A percentile compares a stretch with the other conserved stretches of the same genome.
These are phyloP conservation scores for Boletus hoseneyae DNA, from an alignment of 1,284 basidiomycete species.

Conservation along the genomic window DNA sequence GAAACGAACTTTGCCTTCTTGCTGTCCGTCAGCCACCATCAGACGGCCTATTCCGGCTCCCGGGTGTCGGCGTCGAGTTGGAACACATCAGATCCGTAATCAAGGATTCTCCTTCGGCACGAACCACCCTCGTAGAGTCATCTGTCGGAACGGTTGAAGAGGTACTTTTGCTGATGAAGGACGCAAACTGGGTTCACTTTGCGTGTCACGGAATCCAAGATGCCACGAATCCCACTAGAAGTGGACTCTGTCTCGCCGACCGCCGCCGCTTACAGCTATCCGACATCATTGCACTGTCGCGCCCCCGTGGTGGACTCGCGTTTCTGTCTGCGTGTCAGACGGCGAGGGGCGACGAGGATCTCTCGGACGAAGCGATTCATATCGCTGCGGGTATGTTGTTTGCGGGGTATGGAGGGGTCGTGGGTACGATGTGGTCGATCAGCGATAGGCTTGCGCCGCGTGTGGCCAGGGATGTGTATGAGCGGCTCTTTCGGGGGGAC, in stretches of 20 bases:
- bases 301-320: conserved; percentile 9
- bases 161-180: conserved; percentile 7
- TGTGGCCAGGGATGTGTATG: conserved; percentile 11
- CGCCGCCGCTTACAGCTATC: conserved; percentile 5
- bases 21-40: conserved; percentile 11
- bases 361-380: conserved; percentile 12
- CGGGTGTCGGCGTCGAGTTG: conserved; percentile 6
- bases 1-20: background rate
- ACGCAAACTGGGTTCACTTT: conserved; percentile 12
- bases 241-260: conserved; percentile 12
- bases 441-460: conserved; percentile 10
- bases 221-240: background rate
- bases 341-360: conserved; percentile 10
- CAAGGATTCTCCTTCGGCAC: background rate
- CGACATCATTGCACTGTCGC: conserved; percentile 11
- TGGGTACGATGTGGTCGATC: conserved; percentile 19
- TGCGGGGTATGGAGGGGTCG: conserved; percentile 5
- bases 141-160: conserved; percentile 11
- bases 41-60: conserved; percentile 7
- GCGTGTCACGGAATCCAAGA: conserved; percentile 14
- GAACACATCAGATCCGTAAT: conserved; percentile 2
- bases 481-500: background rate
- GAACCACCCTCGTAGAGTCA: conserved; percentile 7
- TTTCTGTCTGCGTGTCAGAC: conserved; percentile 18
- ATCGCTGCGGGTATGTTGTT: conserved; percentile 13